phyloP scores from a whole-genome alignment of 2,329 filamentous ascomycete genomes.

The Triangularia setosa region DNA sequence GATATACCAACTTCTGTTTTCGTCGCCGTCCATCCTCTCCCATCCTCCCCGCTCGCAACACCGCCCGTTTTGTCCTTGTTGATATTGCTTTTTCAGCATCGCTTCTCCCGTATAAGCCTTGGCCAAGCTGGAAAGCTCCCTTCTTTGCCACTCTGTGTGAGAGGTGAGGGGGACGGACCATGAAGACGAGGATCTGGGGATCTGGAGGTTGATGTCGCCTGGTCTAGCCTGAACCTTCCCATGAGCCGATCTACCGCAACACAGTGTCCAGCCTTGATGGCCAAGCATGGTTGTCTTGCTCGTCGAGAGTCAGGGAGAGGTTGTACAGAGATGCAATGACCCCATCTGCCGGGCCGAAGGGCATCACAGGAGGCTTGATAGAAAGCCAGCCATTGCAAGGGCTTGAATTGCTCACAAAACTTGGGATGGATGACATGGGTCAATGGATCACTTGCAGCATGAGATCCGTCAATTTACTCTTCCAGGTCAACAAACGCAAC shows the following conservation, averaged over 20 bases:
- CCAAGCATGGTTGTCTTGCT: background rate
- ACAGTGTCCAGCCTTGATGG: background rate
- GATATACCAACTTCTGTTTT: background rate
- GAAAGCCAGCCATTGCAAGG: background rate
- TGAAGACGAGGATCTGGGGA: background rate
- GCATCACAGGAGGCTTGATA: background rate
- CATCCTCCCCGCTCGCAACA: background rate
- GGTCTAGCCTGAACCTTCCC: background rate
- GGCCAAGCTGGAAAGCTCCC: background rate
- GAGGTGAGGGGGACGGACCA: background rate
- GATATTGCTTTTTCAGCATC: background rate
- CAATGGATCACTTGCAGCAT: background rate
- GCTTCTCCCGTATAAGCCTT: background rate
- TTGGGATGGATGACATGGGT: background rate
- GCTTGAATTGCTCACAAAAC: background rate
- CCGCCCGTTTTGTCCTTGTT: background rate
- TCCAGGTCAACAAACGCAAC: background rate
- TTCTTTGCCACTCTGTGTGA: background rate
- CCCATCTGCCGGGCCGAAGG: background rate
- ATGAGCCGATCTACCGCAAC: background rate
- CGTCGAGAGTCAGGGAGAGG: background rate
- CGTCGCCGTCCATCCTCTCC: background rate
- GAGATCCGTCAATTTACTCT: background rate
- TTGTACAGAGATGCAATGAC: constrained; percentile 2
- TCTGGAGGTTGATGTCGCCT: background rate